Evolutionary conservation across 345 rosid genomes (phyloP).

Genomic region (Dovyalis caffra): DNA sequence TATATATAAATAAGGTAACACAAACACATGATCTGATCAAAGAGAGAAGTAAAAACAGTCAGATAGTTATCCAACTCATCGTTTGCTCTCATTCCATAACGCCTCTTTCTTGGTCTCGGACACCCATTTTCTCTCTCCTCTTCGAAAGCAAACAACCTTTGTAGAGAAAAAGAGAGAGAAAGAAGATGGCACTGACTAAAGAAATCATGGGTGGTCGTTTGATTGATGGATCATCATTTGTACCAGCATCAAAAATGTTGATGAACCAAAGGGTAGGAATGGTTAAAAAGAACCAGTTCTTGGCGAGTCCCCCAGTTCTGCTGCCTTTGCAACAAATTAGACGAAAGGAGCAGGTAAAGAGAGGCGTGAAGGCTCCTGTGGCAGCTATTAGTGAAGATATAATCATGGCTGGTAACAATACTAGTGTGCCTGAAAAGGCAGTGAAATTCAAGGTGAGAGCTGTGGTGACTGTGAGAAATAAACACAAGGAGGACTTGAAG

Average conservation of each 20-base stretch:
- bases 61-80: conserved; percentile 8
- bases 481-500: conserved; percentile 74
- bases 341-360: not conserved
- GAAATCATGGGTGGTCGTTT: conserved; percentile 50
- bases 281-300: conserved; percentile 10
- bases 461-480: conserved; percentile 70
- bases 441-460: conserved; percentile 77
- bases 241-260: conserved; percentile 9
- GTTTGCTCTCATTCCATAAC: not conserved
- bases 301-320: conserved; percentile 7
- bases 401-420: conserved; percentile 33
- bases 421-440: conserved; percentile 24
- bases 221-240: conserved; percentile 16
- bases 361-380: conserved; percentile 10
- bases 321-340: conserved; percentile 8
- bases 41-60: not conserved
- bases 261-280: not conserved
- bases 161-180: not conserved
- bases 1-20: too few species aligned
- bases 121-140: not conserved
- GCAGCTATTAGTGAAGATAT: conserved; percentile 74
- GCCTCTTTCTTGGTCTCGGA: not conserved
- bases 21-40: not conserved
- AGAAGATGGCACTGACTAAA: conserved; percentile 57
- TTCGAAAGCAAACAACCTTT: not conserved